phyloP scores from a whole-genome alignment of 2,329 filamentous ascomycete species.

The Penicillium sp. region DNA sequence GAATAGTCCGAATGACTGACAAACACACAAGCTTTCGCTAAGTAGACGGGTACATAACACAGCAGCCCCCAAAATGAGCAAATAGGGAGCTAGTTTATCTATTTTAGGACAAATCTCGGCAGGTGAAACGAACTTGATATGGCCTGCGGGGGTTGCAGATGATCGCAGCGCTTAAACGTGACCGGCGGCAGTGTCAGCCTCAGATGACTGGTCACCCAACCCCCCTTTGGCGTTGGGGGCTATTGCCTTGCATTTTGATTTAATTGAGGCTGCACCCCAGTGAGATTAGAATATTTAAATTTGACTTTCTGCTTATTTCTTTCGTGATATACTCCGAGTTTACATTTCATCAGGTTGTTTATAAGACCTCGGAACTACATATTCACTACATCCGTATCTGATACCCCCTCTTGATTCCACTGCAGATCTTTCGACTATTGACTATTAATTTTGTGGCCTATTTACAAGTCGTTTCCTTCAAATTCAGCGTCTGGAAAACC shows the following conservation, averaged over 20 bases:
- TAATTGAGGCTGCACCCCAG: neutral
- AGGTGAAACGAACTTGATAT: neutral
- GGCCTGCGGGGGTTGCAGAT: conserved; percentile 16
- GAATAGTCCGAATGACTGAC: neutral
- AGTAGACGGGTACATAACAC: neutral
- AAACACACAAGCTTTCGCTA: conserved; percentile 12
- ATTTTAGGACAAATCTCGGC: neutral
- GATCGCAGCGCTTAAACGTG: conserved; percentile 26
- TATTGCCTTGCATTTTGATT: neutral
- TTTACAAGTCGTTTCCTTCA: neutral
- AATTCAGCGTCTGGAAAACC: neutral
- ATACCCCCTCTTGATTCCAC: neutral
- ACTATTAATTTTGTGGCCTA: neutral
- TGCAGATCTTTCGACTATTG: neutral
- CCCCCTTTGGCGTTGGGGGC: neutral
- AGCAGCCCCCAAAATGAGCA: neutral
- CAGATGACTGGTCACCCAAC: conserved; percentile 17
- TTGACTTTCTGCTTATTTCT: neutral
- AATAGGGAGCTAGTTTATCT: neutral
- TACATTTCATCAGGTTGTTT: neutral
- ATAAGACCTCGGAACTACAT: neutral
- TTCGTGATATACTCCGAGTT: neutral
- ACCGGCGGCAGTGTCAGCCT: conserved; percentile 22
- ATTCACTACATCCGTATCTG: neutral
- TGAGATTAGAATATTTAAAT: neutral